A percentile compares a stretch with the other conserved stretches of the same genome.
These are phyloP conservation scores for Melastoma candidum DNA, from an alignment of 441 rosid species.

Conservation along the genomic window DNA sequence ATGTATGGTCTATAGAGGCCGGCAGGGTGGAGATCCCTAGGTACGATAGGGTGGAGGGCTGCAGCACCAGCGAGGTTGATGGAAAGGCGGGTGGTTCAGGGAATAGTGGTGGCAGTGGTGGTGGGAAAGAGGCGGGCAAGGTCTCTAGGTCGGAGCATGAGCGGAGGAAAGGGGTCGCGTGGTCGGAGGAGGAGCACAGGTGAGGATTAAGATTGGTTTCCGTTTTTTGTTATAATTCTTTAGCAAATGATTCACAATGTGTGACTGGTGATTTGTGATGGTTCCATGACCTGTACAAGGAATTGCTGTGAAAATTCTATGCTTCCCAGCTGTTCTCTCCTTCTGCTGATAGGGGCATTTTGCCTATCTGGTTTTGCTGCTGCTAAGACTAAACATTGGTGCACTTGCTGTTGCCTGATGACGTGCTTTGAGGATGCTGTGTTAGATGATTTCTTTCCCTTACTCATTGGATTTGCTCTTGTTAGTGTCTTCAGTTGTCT, in stretches of 20 bases:
- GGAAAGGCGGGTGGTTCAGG: conserved; percentile 29
- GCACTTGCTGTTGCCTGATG: no score
- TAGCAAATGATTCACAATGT: neutral
- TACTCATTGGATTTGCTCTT: no score
- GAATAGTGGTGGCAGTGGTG: conserved; percentile 22
- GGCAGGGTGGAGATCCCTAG: conserved; percentile 63
- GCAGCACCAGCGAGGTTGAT: conserved; percentile 30
- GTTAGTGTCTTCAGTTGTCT: no score
- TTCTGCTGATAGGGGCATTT: no score
- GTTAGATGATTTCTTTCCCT: no score
- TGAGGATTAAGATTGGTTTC: conserved; percentile 6
- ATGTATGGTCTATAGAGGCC: conserved; percentile 57
- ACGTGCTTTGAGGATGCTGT: no score
- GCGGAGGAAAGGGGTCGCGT: conserved; percentile 54
- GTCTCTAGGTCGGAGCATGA: conserved; percentile 52
- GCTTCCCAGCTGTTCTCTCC: no score
- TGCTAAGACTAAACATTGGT: no score
- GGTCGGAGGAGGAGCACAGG: conserved; percentile 77
- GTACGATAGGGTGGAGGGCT: conserved; percentile 30
- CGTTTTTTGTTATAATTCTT: neutral
- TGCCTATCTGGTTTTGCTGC: no score
- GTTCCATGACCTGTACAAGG: no score
- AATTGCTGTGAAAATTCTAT: no score
- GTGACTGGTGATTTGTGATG: no score
- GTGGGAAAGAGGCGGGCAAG: conserved; percentile 24